These are phyloP conservation scores for Poronia punctata DNA, from an alignment of 495 filamentous ascomycete species.

Conservation along the genomic window DNA sequence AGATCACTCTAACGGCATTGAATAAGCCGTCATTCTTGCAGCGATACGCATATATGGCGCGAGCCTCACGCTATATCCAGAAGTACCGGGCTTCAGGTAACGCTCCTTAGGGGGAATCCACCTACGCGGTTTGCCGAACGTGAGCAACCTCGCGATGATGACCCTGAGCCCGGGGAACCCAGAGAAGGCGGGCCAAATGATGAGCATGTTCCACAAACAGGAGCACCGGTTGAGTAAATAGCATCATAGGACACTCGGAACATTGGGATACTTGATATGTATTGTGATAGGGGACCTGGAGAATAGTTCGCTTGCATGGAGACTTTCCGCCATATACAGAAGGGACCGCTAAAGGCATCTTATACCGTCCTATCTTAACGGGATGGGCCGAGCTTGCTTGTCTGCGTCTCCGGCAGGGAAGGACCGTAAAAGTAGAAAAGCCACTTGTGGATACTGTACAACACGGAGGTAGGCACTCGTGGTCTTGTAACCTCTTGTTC, in stretches of 20 bases:
- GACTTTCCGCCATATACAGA: conserved; percentile 11
- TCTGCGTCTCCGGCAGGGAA: conserved; percentile 12
- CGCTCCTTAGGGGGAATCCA: background rate
- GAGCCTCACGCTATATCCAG: conserved; percentile 1
- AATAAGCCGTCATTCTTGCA: conserved; percentile 1
- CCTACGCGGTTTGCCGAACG: background rate
- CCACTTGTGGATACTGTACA: conserved; percentile 11
- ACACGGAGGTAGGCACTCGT: conserved; percentile 9
- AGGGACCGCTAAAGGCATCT: conserved; percentile 18
- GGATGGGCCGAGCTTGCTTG: conserved; percentile 13
- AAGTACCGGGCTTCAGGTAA: background rate
- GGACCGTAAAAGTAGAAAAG: conserved; percentile 4
- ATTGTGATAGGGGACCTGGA: conserved; percentile 9
- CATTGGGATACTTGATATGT: conserved; percentile 15
- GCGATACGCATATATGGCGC: background rate
- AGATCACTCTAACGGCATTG: background rate
- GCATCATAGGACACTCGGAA: conserved; percentile 23
- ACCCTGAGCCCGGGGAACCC: background rate
- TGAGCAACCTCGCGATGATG: conserved; percentile 1
- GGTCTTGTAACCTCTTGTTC: conserved; percentile 8
- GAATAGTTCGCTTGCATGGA: conserved; percentile 4
- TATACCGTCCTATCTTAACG: conserved; percentile 13
- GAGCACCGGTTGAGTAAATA: conserved; percentile 18
- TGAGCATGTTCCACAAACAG: conserved; percentile 8
- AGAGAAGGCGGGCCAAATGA: background rate